phyloP scores from a whole-genome alignment of 805 yeast species.

The Wickerhamomyces hampshirensis region DNA sequence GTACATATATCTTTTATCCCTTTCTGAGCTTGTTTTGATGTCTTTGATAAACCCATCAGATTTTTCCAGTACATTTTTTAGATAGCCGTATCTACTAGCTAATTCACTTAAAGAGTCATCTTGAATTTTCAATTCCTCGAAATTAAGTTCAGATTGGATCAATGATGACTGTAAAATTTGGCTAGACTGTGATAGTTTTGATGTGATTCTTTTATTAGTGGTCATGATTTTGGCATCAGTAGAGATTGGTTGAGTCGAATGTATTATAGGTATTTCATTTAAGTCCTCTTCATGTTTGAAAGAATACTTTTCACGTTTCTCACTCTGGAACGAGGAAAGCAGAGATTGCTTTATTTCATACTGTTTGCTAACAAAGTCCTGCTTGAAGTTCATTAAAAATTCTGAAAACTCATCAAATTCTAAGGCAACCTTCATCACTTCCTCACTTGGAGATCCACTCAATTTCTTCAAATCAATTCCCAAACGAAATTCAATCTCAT shows the following conservation, averaged over 20 bases:
- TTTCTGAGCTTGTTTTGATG: constrained; percentile 20
- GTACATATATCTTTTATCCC: constrained; percentile 22
- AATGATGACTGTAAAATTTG: constrained; percentile 22
- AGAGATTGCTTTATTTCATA: constrained; percentile 8
- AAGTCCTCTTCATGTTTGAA: neutral
- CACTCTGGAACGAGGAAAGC: constrained; percentile 2
- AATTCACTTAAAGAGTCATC: constrained; percentile 15
- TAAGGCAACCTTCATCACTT: neutral
- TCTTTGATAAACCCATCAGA: constrained; percentile 22
- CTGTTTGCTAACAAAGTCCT: constrained; percentile 16
- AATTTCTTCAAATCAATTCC: constrained; percentile 10
- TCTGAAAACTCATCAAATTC: constrained; percentile 12
- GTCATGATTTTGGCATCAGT: constrained; percentile 21
- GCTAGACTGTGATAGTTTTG: constrained; percentile 19
- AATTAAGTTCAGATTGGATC: constrained; percentile 22
- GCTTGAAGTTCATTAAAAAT: constrained; percentile 14
- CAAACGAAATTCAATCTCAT: constrained; percentile 17
- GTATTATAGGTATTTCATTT: neutral
- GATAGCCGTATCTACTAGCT: constrained; percentile 16
- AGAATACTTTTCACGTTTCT: constrained; percentile 4
- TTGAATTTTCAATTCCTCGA: constrained; percentile 23
- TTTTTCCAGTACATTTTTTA: constrained; percentile 18
- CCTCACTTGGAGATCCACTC: neutral
- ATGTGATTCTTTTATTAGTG: constrained; percentile 24
- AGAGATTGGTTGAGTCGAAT: constrained; percentile 5